Conservation (phyloP, 495 filamentous ascomycete genomes). For the Eremomyces bilateralis region DNA sequence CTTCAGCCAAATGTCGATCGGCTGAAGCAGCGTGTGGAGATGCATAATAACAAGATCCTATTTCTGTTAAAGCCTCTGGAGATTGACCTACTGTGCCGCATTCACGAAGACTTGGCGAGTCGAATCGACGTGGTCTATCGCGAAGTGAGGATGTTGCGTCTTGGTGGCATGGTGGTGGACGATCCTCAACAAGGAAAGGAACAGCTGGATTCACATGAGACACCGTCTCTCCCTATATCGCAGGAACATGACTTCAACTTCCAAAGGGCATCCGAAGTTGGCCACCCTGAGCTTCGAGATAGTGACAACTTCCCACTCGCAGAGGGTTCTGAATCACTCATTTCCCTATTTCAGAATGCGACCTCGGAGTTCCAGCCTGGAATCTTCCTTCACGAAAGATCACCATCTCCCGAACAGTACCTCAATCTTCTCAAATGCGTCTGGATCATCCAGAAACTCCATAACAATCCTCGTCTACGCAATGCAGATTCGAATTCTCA, state of each 20-base stretch:
- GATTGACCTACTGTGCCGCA: constrained; percentile 6
- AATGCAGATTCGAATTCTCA: constrained; percentile 4
- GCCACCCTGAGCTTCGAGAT: not conserved
- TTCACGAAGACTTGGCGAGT: constrained; percentile 10
- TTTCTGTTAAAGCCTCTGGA: constrained; percentile 12
- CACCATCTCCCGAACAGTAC: constrained; percentile 8
- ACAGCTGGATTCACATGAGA: not conserved
- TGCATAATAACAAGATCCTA: constrained; percentile 12
- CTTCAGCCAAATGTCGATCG: constrained; percentile 9
- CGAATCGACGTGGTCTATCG: constrained; percentile 9
- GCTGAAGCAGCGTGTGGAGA: constrained; percentile 6
- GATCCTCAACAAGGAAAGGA: constrained; percentile 7
- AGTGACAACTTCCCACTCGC: constrained; percentile 7
- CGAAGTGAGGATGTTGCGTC: constrained; percentile 3
- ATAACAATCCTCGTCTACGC: constrained; percentile 1
- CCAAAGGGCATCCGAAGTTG: constrained; percentile 2
- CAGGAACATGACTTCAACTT: constrained; percentile 6
- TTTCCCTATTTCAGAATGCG: constrained; percentile 8
- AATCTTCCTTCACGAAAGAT: constrained; percentile 6
- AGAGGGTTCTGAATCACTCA: constrained; percentile 9
- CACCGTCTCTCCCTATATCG: constrained; percentile 1
- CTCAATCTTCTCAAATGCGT: constrained; percentile 12
- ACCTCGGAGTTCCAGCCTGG: constrained; percentile 8
- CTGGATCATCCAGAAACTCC: constrained; percentile 9
- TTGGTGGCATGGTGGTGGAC: constrained; percentile 7